These are phyloP conservation scores for Digitaria exilis DNA, from an alignment of 202 grass and related monocot species.

Conservation along the genomic window DNA sequence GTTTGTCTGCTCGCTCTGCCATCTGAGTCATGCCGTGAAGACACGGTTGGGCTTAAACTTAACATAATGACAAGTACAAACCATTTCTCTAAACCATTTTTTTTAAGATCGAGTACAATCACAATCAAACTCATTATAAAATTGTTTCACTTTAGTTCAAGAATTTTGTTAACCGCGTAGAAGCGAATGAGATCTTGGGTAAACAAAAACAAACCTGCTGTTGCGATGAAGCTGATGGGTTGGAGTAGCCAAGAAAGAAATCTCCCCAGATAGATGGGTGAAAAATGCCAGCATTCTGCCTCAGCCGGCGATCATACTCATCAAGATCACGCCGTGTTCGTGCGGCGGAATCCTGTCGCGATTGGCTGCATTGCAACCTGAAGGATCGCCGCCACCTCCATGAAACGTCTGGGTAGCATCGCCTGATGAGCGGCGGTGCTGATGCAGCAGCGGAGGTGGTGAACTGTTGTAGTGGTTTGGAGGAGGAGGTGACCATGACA, in stretches of 20 bases:
- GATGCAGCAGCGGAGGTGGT: not conserved
- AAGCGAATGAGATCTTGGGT: no score
- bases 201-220: constrained; percentile 14
- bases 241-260: constrained; percentile 30
- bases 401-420: not conserved
- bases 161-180: no score
- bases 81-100: no score
- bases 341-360: no score
- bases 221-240: not conserved
- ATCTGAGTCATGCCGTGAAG: not conserved
- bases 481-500: not conserved
- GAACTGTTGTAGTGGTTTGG: no score
- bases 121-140: not conserved
- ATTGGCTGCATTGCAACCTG: not conserved
- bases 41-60: not conserved
- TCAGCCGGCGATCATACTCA: not conserved
- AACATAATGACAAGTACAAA: not conserved
- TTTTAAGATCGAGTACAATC: no score
- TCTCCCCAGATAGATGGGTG: constrained; percentile 29
- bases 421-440: not conserved
- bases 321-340: not conserved
- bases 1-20: not conserved
- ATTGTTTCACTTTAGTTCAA: no score
- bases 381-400: not conserved
- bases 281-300: not conserved